These are phyloP conservation scores for Boletus fagicola DNA, from an alignment of 768 basidiomycete species.

Conservation along the genomic window DNA sequence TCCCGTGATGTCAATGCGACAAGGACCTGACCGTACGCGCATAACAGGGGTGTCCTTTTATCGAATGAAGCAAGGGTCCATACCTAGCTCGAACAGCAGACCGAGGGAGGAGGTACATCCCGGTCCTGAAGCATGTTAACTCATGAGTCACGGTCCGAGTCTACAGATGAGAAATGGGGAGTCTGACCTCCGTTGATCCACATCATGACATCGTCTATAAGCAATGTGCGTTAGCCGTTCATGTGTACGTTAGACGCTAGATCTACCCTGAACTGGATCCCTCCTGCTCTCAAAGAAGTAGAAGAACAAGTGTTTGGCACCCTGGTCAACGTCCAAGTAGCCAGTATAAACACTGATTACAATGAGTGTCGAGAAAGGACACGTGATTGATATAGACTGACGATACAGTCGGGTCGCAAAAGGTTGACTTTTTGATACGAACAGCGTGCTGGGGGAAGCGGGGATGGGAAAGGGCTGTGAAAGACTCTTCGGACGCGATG, in stretches of 20 bases:
- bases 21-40: conserved; percentile 46
- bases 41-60: conserved; percentile 25
- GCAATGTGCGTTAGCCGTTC: not conserved
- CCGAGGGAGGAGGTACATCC: conserved; percentile 55
- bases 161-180: not conserved
- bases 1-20: conserved; percentile 56
- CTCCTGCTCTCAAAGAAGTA: conserved; percentile 61
- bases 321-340: conserved; percentile 47
- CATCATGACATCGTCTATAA: conserved; percentile 61
- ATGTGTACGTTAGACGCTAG: not conserved
- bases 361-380: not conserved
- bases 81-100: conserved; percentile 59
- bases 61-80: not conserved
- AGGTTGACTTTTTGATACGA: conserved; percentile 57
- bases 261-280: conserved; percentile 39
- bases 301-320: conserved; percentile 53
- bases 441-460: conserved; percentile 52
- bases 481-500: conserved; percentile 28
- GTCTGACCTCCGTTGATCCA: conserved; percentile 64
- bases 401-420: conserved; percentile 61
- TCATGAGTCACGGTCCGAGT: not conserved
- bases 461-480: conserved; percentile 45
- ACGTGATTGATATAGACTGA: conserved; percentile 1
- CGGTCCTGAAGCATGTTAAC: conserved; percentile 42
- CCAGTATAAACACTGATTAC: conserved; percentile 42